Evolutionary conservation across 2,329 filamentous ascomycete species (phyloP), one percentile per base, ranked within the genome.

Genomic region (Trichoderma lentiforme): DNA sequence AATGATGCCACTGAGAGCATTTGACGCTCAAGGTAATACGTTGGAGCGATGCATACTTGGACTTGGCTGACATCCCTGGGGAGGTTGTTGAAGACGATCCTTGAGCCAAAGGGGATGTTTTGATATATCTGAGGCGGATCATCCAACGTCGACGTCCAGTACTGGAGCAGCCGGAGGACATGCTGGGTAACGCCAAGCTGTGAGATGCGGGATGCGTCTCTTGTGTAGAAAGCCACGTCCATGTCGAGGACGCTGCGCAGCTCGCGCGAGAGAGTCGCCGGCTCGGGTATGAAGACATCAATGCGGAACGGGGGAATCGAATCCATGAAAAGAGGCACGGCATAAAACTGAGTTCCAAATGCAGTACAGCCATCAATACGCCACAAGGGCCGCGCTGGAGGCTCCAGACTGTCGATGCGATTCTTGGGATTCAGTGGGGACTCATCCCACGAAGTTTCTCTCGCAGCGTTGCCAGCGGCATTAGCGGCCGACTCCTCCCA

Each of bases 371-470:
- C 88, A 74, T 90, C 88, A 62, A 91, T 85, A 39, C 86, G 84
- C 88, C 88, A 91, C 8, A 87, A 78, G 2, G 87, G 83, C 0
- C 79, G 75, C 15, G 75, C 64, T 2, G 83, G 83, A 8, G 81
- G 78, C 3, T 82, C 83, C 18, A 90, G 83, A 73, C 86, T 88
- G 76, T 90, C 84, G 76, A 90, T 86, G 72, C 88, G 84, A 75
- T 89, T 90, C 77, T 88, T 89, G 8, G 88, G 88, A 73, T 90
- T 90, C 56, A 90, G 81, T 53, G 82, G 79, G 6, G 88, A 90
- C 3, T 77, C 73, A 14, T 79, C 77, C 88, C 88, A 90, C 15
- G 75, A 39, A 32, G 60, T 53, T 32, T 73, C 66, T 34, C n/a
- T 18, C 14, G 34, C 39, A 30, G 51, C 58, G 47, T 47, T 11